Conservation (phyloP, 176 grass and related monocot species). For the Zizania latifolia region DNA sequence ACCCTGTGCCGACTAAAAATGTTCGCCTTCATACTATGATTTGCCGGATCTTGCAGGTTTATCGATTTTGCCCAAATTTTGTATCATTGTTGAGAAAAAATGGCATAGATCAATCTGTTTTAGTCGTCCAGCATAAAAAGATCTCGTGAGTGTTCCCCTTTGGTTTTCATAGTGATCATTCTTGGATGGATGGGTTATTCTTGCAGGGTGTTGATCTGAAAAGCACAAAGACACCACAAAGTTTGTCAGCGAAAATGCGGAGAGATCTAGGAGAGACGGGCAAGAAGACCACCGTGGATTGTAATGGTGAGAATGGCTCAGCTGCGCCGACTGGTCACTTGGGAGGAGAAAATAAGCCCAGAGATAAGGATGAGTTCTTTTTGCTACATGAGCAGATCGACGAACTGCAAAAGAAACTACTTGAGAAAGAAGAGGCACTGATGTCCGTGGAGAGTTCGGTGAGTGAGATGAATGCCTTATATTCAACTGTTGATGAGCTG, state of each 20-base stretch:
- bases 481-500: conserved; percentile 53
- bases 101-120: background rate
- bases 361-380: conserved; percentile 47
- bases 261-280: conserved; percentile 50
- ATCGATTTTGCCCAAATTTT: too few relatives aligned
- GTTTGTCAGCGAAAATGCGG: conserved; percentile 39
- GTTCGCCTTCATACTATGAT: background rate
- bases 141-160: background rate
- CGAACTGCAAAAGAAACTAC: conserved; percentile 67
- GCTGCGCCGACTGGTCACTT: background rate
- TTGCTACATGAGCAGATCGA: conserved; percentile 54
- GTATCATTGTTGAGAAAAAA: background rate
- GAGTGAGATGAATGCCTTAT: conserved; percentile 56
- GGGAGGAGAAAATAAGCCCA: conserved; percentile 40
- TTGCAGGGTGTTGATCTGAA: conserved; percentile 40
- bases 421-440: conserved; percentile 74
- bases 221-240: conserved; percentile 40
- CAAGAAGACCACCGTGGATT: conserved; percentile 26
- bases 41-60: conserved; percentile 20
- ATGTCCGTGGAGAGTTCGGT: conserved; percentile 53
- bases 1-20: background rate
- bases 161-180: conserved; percentile 6
- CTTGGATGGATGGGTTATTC: background rate
- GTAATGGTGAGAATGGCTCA: conserved; percentile 30
- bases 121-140: background rate